Base-by-base conservation (phyloP, 192 early-diverging fungal genomes). In the Funneliformis geosporum region DNA sequence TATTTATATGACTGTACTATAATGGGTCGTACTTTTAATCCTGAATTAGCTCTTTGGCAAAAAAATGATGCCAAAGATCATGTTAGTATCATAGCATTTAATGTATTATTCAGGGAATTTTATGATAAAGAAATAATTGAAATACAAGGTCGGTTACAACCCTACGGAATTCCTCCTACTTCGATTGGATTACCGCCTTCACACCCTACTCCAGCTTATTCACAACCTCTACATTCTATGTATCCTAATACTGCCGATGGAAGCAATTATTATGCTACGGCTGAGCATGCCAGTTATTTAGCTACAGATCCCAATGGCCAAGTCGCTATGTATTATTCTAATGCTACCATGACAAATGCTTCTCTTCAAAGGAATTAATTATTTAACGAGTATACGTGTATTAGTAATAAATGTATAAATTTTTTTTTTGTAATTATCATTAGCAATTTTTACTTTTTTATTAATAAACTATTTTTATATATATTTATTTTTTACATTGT, bases 31-130 rank as follows among this genome's bases (percentile, higher is more conserved):
- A n/a, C n/a, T 8, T 76, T 62, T 60, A 76, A 5, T 27, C 55
- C 59, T 23, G 21, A 60, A 12, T 12, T 62, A 1, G 60, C 55
- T 25, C 43, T 61, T 38, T 76, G 55, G 55, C 27, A 44, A 23
- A 76, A 76, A 47, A 76, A 60, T 42, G 74, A 76, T 42, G 74
- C 74, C 7, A 60, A 76, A 62, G 74, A 76, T 62, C 74, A 62
- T 11, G 60, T 61, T 16, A 25, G 25, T 38, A 11, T 12, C 0
- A 23, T 76, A 60, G 74, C 74, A 38, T 62, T 76, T 62, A 14
- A 64, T n/a, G 28, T 25, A n/a, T 16, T 76, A 4, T 76, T 25
- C 27, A 10, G 40, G 11, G 74, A 76, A 76, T 43, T 39, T 27
- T 3, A 10, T 62, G 60, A 76, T 2, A 76, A 61, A n/a, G 74